These are phyloP conservation scores for Apocynum venetum DNA, from an alignment of 257 asterid genomes.

Conservation along the genomic window DNA sequence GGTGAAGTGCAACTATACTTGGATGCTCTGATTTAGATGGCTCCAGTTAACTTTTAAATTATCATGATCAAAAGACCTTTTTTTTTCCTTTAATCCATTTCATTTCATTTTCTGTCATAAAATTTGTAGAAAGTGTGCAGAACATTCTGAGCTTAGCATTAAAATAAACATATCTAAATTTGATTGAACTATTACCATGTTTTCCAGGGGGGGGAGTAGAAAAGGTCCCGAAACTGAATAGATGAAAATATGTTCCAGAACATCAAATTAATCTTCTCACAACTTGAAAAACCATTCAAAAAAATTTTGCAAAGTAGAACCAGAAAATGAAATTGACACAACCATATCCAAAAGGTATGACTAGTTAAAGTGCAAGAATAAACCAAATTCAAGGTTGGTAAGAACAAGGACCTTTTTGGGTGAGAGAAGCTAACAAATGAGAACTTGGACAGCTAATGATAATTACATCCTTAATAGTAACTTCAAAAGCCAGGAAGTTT, in stretches of 20 bases:
- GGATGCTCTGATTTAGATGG: no score
- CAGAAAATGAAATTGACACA: background rate
- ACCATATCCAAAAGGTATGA: background rate
- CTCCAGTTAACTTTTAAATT: background rate
- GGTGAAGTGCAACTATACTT: background rate
- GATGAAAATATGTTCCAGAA: background rate
- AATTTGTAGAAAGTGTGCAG: background rate
- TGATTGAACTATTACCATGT: background rate
- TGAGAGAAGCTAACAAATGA: background rate
- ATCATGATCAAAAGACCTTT: background rate
- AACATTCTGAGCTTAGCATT: background rate
- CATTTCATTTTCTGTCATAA: background rate
- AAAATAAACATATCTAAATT: background rate
- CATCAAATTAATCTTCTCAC: background rate
- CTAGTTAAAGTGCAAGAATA: background rate
- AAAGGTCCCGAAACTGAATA: background rate
- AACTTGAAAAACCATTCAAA: background rate
- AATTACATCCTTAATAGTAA: no score
- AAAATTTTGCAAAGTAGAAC: background rate
- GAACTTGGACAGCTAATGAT: background rate
- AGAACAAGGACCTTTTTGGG: background rate
- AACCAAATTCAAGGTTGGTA: background rate
- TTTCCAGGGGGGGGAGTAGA: background rate
- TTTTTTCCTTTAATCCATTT: background rate
- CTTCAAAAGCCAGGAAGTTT: background rate